Evolutionary conservation across 1,284 basidiomycete species (phyloP).

Genomic region (Wallemia mellicola): DNA sequence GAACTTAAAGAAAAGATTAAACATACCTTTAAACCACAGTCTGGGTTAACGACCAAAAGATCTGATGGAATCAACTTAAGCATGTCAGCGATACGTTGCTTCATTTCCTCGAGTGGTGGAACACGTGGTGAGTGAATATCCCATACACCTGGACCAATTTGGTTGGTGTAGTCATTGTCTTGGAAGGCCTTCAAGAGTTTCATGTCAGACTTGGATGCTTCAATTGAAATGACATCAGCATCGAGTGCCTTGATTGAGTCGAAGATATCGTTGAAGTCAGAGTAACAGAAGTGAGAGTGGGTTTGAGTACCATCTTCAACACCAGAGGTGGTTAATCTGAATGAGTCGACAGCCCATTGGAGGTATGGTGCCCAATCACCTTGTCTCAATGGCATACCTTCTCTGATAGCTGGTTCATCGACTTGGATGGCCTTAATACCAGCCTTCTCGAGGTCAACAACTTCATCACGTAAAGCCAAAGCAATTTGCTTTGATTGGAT

Average conservation of each 20-base stretch:
- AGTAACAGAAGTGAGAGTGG: slow-evolving; percentile 91
- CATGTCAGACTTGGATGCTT: slow-evolving; percentile 92
- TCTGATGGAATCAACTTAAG: slow-evolving; percentile 44
- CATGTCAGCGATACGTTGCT: slow-evolving; percentile 65
- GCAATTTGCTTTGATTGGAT: slow-evolving; percentile 96
- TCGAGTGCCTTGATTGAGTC: slow-evolving; percentile 87
- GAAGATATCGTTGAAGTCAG: slow-evolving; percentile 84
- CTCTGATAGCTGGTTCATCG: slow-evolving; percentile 97
- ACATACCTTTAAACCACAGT: slow-evolving; percentile 23
- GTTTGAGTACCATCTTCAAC: slow-evolving; percentile 74
- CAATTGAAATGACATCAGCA: slow-evolving; percentile 97
- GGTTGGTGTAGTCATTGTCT: slow-evolving; percentile 82
- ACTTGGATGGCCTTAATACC: slow-evolving; percentile 97
- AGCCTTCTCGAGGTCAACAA: slow-evolving; percentile 85
- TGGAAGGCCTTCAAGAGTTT: slow-evolving; percentile 91
- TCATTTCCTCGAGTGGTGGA: slow-evolving; percentile 74
- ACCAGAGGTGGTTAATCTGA: slow-evolving; percentile 82
- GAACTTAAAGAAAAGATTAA: slow-evolving; percentile 5
- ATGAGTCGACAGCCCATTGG: slow-evolving; percentile 88
- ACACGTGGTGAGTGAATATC: slow-evolving; percentile 99
- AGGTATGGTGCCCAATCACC: slow-evolving; percentile 85
- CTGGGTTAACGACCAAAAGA: slow-evolving; percentile 77
- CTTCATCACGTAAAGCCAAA: slow-evolving; percentile 92
- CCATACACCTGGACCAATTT: slow-evolving; percentile 95
- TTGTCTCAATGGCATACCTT: slow-evolving; percentile 83